A percentile compares a stretch with the other conserved stretches of the same genome.
phyloP scores from a whole-genome alignment of 208 protist species.

The Porcisia hertigi region DNA sequence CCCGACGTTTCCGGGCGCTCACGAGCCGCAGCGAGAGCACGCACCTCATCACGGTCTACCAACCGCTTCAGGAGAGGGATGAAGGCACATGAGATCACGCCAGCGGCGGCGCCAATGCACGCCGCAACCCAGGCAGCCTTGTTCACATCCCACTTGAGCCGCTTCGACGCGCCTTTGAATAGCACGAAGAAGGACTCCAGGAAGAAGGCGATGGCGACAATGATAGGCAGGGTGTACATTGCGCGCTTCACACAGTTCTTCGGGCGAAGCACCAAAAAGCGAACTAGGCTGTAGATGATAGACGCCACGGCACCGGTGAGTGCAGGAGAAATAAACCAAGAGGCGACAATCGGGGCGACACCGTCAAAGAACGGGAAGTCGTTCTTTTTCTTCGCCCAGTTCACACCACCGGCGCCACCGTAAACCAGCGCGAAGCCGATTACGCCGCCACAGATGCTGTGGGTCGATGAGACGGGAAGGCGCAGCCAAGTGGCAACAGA shows the following conservation, averaged over 20 bases:
- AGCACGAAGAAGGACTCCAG: constrained; percentile 69
- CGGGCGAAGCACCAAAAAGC: constrained; percentile 40
- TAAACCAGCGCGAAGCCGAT: constrained; percentile 71
- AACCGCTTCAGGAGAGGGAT: constrained; percentile 45
- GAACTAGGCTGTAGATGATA: constrained; percentile 40
- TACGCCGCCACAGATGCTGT: constrained; percentile 63
- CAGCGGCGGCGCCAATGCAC: constrained; percentile 37
- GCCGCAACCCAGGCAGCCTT: constrained; percentile 49
- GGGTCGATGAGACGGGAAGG: constrained; percentile 60
- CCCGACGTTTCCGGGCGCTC: constrained; percentile 10
- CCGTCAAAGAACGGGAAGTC: constrained; percentile 59
- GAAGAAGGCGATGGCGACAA: constrained; percentile 56
- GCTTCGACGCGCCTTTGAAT: constrained; percentile 44
- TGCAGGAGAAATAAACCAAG: constrained; percentile 64
- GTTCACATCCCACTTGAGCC: constrained; percentile 35
- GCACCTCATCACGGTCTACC: constrained; percentile 17
- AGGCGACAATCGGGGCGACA: constrained; percentile 54
- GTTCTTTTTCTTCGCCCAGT: constrained; percentile 42
- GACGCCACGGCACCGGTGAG: constrained; percentile 41
- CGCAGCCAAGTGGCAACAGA: constrained; percentile 44
- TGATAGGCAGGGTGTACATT: constrained; percentile 40
- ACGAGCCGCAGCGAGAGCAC: background rate
- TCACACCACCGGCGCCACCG: constrained; percentile 44
- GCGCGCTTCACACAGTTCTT: constrained; percentile 34
- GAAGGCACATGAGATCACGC: constrained; percentile 33